Conservation (phyloP, 1,284 basidiomycete genomes). For the Pyrrhoderma lamaoense region DNA sequence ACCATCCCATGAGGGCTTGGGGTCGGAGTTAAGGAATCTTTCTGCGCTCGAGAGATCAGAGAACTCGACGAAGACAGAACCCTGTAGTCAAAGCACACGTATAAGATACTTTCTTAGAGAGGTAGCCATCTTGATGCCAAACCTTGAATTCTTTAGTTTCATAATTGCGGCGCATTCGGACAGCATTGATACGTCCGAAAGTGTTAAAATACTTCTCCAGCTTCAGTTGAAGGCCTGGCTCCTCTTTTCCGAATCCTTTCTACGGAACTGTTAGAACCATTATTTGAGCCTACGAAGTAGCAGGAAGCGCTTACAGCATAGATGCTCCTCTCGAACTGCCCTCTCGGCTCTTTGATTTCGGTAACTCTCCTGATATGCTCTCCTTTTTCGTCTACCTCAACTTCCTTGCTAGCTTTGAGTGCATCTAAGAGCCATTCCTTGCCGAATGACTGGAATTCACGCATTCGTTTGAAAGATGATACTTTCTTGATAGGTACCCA, state of each 20-base stretch:
- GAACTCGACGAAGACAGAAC: conserved; percentile 92
- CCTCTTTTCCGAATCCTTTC: conserved; percentile 89
- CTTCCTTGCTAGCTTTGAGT: conserved; percentile 52
- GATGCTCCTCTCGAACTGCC: conserved; percentile 70
- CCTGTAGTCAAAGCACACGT: conserved; percentile 36
- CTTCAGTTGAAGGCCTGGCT: conserved; percentile 61
- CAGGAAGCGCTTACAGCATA: conserved; percentile 59
- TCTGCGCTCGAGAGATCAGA: conserved; percentile 64
- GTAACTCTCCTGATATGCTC: conserved; percentile 68
- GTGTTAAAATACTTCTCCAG: conserved; percentile 80
- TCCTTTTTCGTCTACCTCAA: conserved; percentile 74
- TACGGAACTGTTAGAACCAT: conserved; percentile 26
- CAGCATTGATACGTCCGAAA: conserved; percentile 79
- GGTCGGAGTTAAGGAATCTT: conserved; percentile 73
- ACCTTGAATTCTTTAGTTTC: conserved; percentile 82
- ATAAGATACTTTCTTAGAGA: not conserved
- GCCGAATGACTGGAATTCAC: conserved; percentile 58
- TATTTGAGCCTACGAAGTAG: not conserved
- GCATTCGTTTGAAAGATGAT: conserved; percentile 95
- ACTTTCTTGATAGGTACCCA: conserved; percentile 90
- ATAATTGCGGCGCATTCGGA: conserved; percentile 77
- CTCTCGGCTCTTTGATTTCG: conserved; percentile 66
- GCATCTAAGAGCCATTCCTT: conserved; percentile 59
- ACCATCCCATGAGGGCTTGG: conserved; percentile 73
- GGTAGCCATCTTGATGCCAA: not conserved